A percentile compares a stretch with the other conserved stretches of the same genome.
phyloP scores from a whole-genome alignment of 371 early-diverging fungal genomes.

The Apophysomyces sp. region DNA sequence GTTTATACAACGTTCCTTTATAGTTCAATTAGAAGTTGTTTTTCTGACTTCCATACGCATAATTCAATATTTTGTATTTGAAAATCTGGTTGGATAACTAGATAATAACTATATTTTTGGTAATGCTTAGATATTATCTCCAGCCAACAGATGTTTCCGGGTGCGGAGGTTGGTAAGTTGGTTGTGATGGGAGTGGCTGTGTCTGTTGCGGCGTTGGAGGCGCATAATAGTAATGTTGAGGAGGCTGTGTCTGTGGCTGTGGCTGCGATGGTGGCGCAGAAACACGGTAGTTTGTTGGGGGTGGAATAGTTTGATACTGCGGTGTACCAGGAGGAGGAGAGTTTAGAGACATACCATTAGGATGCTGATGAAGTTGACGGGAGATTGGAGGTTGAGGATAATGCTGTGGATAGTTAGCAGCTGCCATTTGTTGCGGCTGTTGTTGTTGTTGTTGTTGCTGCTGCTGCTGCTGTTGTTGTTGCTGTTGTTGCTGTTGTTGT shows the following conservation, averaged over 20 bases:
- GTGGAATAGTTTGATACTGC: background rate
- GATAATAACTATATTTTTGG: too few relatives aligned
- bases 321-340: background rate
- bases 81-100: too few relatives aligned
- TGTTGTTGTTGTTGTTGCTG: constrained; percentile 7
- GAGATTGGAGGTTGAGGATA: background rate
- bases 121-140: too few relatives aligned
- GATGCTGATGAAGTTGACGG: background rate
- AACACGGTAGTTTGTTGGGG: background rate
- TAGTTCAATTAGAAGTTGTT: too few relatives aligned
- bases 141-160: background rate
- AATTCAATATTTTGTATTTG: too few relatives aligned
- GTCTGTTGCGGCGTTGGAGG: background rate
- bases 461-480: background rate
- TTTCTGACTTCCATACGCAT: too few relatives aligned
- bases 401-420: background rate
- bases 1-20: too few relatives aligned
- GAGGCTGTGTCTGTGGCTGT: background rate
- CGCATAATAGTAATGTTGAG: background rate
- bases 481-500: constrained; percentile 8
- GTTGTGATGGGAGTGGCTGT: background rate
- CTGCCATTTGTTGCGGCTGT: background rate
- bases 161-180: background rate
- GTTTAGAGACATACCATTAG: background rate
- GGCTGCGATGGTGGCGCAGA: background rate